Percentiles rank a stretch among this genome's conserved stretches.
Conservation (phyloP, 768 basidiomycete species). For the Zangia roseola region DNA sequence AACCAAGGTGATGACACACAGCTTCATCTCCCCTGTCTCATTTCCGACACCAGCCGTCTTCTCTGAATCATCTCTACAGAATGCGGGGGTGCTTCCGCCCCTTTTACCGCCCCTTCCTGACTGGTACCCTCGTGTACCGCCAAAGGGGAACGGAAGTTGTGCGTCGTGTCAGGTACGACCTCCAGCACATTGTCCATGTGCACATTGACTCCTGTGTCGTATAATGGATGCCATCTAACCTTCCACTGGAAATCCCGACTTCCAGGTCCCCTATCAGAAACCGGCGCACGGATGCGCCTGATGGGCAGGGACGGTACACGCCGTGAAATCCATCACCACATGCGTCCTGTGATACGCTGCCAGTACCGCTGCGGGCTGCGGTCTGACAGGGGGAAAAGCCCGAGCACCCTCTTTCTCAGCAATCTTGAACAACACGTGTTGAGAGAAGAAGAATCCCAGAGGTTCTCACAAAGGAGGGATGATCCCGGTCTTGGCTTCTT, state of each 20-base stretch:
- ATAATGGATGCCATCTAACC: background rate
- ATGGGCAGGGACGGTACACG: background rate
- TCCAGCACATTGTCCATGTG: no score
- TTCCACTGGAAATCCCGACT: conserved; percentile 15
- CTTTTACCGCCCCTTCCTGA: conserved; percentile 10
- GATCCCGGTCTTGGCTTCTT: conserved; percentile 10
- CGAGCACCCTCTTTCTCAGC: conserved; percentile 16
- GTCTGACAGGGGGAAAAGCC: conserved; percentile 1
- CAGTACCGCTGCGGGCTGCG: conserved; percentile 6
- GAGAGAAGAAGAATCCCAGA: conserved; percentile 1
- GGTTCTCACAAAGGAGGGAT: conserved; percentile 4
- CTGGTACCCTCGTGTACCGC: background rate
- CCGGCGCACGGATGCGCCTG: background rate
- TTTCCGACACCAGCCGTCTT: background rate
- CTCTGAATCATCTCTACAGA: background rate
- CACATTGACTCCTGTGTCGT: background rate
- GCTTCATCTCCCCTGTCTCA: background rate
- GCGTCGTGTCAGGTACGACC: background rate
- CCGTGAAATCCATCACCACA: conserved; percentile 6
- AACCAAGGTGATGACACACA: background rate
- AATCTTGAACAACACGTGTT: conserved; percentile 24
- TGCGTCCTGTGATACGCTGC: conserved; percentile 10
- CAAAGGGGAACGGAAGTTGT: background rate
- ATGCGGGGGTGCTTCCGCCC: background rate
- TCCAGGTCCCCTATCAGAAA: conserved; percentile 2